Evolutionary conservation across 106 monocot genomes (phyloP).

Genomic region (Dioscorea dumetorum): DNA sequence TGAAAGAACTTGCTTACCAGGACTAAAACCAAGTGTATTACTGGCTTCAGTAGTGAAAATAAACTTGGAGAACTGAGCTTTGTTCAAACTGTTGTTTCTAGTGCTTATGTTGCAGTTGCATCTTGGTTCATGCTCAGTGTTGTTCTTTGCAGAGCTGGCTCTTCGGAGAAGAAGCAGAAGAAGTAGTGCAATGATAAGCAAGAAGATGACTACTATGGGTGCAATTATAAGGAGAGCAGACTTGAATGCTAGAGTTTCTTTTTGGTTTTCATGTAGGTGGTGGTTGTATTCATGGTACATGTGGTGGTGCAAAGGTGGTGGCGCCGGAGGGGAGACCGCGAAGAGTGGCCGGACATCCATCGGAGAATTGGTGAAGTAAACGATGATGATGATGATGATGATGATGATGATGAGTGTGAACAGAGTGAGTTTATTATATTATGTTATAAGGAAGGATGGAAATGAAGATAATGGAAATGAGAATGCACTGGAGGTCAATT

Average conservation of each 20-base stretch:
- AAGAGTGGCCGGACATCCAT: neutral
- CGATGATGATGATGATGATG: too few species aligned
- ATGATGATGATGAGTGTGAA: neutral
- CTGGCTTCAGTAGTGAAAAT: neutral
- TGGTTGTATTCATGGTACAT: neutral
- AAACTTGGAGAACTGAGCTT: neutral
- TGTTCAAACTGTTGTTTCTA: constrained; percentile 7
- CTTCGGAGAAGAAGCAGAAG: constrained; percentile 6
- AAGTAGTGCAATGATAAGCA: neutral
- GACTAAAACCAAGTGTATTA: constrained; percentile 7
- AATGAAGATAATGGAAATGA: neutral
- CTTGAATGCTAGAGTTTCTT: neutral
- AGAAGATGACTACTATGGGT: constrained; percentile 8
- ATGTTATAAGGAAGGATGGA: neutral
- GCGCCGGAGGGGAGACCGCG: neutral
- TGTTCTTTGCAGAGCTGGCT: neutral
- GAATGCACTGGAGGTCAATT: neutral
- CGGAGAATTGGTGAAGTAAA: neutral
- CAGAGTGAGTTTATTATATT: too few species aligned
- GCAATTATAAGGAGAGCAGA: constrained; percentile 10
- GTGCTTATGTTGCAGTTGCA: constrained; percentile 10
- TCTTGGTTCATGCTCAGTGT: neutral
- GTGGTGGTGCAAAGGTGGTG: neutral
- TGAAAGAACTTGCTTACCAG: constrained; percentile 3
- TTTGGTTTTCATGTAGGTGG: neutral